phyloP scores from a whole-genome alignment of 2,329 filamentous ascomycete species.

The Fusarium foetens region DNA sequence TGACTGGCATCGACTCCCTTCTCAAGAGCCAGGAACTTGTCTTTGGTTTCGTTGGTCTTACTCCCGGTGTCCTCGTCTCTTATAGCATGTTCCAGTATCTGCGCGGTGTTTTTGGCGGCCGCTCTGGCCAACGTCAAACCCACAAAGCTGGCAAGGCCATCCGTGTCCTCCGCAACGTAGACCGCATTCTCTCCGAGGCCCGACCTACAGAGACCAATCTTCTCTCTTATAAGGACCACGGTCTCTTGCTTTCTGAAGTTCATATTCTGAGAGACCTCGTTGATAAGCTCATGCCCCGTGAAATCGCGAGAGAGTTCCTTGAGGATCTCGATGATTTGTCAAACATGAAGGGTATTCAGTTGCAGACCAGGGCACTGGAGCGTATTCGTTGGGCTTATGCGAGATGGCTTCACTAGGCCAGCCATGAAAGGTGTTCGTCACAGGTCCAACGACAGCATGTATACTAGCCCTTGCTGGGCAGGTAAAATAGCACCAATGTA shows the following conservation, averaged over 20 bases:
- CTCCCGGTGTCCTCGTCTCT: constrained; percentile 89
- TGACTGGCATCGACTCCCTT: constrained; percentile 93
- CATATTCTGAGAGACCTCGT: constrained; percentile 78
- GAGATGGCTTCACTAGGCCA: constrained; percentile 66
- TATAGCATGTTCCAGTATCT: constrained; percentile 80
- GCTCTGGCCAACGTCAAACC: constrained; percentile 73
- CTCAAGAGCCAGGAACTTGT: constrained; percentile 96
- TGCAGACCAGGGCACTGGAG: constrained; percentile 81
- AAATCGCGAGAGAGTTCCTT: constrained; percentile 84
- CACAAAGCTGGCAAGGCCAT: constrained; percentile 76
- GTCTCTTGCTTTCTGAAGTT: constrained; percentile 87
- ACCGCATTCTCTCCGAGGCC: constrained; percentile 78
- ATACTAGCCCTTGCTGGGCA: constrained; percentile 24
- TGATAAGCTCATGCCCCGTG: constrained; percentile 71
- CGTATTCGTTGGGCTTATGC: constrained; percentile 92
- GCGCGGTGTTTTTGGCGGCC: constrained; percentile 73
- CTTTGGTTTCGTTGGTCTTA: constrained; percentile 96
- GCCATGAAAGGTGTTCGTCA: background rate
- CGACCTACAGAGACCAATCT: constrained; percentile 77
- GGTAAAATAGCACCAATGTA: constrained; percentile 18
- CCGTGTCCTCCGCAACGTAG: constrained; percentile 85
- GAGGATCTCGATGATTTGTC: constrained; percentile 89
- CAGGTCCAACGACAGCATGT: constrained; percentile 13
- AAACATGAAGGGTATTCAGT: constrained; percentile 81
- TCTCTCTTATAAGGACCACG: constrained; percentile 91